Evolutionary conservation across 768 basidiomycete species (phyloP), one percentile per base, ranked within the genome.

Genomic region (Russula abietina): DNA sequence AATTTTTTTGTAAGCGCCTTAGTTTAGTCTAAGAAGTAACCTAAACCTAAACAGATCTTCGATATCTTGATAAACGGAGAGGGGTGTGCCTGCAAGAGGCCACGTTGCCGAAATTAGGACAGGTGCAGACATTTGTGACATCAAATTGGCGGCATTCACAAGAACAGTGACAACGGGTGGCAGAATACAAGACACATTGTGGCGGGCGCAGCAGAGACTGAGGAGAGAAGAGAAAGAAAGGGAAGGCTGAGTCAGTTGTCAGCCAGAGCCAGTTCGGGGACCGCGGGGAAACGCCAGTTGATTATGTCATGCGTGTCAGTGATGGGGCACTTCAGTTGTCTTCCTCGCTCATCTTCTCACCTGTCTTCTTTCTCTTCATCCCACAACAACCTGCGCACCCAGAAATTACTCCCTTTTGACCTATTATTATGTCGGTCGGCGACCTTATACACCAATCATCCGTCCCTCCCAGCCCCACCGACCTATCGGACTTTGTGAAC

Each of bases 401-500:
- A 32, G 17, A 41, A 43, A 10, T 36, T 32, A 12, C 16, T 38
- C 19, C 53, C 52, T 32, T 59, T 32, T n/a, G 4, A 9, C 46
- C 22, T 24, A 30, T 14, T 38, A 60, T 16, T 22, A 67, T 67
- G 67, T 55, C 59, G 22, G 60, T 67, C 28, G 61, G 52, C 24
- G 62, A 62, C 9, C 19, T 61, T 6, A 12, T 60, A 2, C 67
- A 62, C 22, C 67, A 55, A 17, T 62, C 61, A 11, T 55, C 57
- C 5, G 46, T 66, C 14, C 5, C 65, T 8, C 50, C 62, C 24
- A 59, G 45, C 11, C 46, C 54, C 10, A 41, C 48, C 38, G 67
- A 67, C 43, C 43, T 67, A 30, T 66, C 67, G 32, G 67, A 67
- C 43, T 67, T 66, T 43, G 65, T 67, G 46, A 62, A 67, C 55